Percentiles rank a stretch among this genome's conserved stretches.
Evolutionary conservation across 495 filamentous ascomycete species (phyloP).

Genomic region (Podospora comata): DNA sequence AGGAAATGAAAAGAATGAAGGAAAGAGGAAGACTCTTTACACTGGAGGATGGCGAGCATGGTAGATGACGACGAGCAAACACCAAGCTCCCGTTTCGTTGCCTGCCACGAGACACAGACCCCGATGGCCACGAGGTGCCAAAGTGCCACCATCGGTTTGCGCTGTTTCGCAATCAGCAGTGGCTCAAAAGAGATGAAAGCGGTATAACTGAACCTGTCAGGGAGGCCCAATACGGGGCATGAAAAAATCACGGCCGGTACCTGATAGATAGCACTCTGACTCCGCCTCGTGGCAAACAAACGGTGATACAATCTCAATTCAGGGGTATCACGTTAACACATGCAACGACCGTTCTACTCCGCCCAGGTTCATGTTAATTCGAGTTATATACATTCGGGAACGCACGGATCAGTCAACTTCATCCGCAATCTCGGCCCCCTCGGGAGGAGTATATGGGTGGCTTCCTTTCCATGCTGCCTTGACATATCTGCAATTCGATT

Average conservation of each 20-base stretch:
- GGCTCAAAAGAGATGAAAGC: too few relatives aligned
- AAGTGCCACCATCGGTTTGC: neutral
- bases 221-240: too few relatives aligned
- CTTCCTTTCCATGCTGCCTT: conserved; percentile 19
- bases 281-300: neutral
- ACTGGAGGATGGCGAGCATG: neutral
- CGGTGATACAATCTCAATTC: neutral
- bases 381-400: neutral
- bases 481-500: conserved; percentile 20
- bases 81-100: too few relatives aligned
- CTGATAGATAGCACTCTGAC: neutral
- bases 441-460: conserved; percentile 16
- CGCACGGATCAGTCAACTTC: conserved; percentile 8
- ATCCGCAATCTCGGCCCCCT: conserved; percentile 18
- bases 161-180: neutral
- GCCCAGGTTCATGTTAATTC: neutral
- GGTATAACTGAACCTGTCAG: too few relatives aligned
- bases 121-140: neutral
- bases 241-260: neutral
- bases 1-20: neutral
- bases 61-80: too few relatives aligned
- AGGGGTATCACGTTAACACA: neutral
- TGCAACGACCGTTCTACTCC: neutral
- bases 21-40: neutral
- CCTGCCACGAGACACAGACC: too few relatives aligned